Evolutionary conservation across 2,329 filamentous ascomycete genomes (phyloP), one percentile per base, ranked within the genome.

Genomic region (Paracorniculantispora psalliotae): DNA sequence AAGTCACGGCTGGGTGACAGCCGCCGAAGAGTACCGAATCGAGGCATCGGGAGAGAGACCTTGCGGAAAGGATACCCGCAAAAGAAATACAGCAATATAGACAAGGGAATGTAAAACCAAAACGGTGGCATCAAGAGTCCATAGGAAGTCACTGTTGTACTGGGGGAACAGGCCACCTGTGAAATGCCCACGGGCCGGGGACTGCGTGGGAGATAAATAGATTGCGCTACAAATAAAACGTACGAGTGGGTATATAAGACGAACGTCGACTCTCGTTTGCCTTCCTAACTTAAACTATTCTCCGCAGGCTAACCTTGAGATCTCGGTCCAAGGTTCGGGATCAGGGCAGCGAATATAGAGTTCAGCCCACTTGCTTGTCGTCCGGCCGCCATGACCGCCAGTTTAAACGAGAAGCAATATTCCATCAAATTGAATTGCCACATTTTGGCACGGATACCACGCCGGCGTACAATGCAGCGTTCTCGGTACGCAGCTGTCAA

Each of bases 1-100:
- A 55, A 46, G 26, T 55, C 52, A 28, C 52, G 39, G 19, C 41
- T 55, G 13, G 41, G 52, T 28, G 52, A 44, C 52, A 55, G 10
- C 25, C 41, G 52, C 41, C 41, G 39, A 8, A 55, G 13, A n/a
- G 13, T 35, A 25, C 26, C 28, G 3, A 46, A 21, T 46, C 21
- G 17, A 12, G 28, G 28, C 51, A 46, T 55, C 1, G 13, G 21
- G 19, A 35, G 46, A 10, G 19, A 19, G n/a, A 2, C 23, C 17
- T 6, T 13, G 12, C 12, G 9, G 6, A 13, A n/a, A 25, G 4
- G 7, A 5, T n/a, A 12, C 17, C 8, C 2, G 8, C 3, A 13
- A 46, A 21, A 37, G 19, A n/a, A n/a, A 3, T 23, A 13, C 1
- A 19, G 7, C 25, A 3, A 13, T 12, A 17, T 41, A 10, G n/a